A percentile compares a stretch with the other conserved stretches of the same genome.
phyloP scores from a whole-genome alignment of 2,329 filamentous ascomycete genomes.

The Phialophora expanda region DNA sequence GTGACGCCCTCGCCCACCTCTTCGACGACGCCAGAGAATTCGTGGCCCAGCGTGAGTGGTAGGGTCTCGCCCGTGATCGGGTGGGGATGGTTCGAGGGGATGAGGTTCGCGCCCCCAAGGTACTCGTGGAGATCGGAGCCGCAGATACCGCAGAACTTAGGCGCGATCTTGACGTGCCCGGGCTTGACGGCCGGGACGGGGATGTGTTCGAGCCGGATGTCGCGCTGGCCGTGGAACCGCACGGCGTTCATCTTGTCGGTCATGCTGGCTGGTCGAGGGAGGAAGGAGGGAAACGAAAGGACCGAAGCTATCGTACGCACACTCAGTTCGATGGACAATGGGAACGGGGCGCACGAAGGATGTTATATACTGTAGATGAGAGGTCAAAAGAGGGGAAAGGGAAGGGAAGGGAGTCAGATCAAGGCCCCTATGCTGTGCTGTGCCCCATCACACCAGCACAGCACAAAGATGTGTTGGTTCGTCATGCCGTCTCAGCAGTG shows the following conservation, averaged over 20 bases:
- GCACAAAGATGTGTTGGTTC: not conserved
- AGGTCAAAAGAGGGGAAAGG: not conserved
- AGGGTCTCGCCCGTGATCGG: slow-evolving; percentile 59
- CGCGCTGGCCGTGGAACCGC: slow-evolving; percentile 52
- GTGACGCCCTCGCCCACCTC: slow-evolving; percentile 58
- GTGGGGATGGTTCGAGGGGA: slow-evolving; percentile 55
- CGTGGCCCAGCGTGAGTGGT: slow-evolving; percentile 60
- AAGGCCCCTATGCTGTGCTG: not conserved
- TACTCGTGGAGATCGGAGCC: slow-evolving; percentile 54
- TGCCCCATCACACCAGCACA: not conserved
- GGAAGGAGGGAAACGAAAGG: no score
- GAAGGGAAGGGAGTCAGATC: not conserved
- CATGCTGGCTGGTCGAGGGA: slow-evolving; percentile 7
- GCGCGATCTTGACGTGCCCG: slow-evolving; percentile 49
- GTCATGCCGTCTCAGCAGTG: not conserved
- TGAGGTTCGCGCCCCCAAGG: slow-evolving; percentile 55
- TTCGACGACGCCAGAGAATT: slow-evolving; percentile 59
- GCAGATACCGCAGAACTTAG: slow-evolving; percentile 43
- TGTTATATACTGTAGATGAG: no score
- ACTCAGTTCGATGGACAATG: no score
- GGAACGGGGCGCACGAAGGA: no score
- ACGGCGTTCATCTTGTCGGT: slow-evolving; percentile 52
- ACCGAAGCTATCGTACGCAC: no score
- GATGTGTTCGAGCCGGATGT: slow-evolving; percentile 52
- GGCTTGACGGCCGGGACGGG: slow-evolving; percentile 48